These are phyloP conservation scores for Aspergillus sp. DNA, from an alignment of 2,329 filamentous ascomycete genomes.

Conservation along the genomic window DNA sequence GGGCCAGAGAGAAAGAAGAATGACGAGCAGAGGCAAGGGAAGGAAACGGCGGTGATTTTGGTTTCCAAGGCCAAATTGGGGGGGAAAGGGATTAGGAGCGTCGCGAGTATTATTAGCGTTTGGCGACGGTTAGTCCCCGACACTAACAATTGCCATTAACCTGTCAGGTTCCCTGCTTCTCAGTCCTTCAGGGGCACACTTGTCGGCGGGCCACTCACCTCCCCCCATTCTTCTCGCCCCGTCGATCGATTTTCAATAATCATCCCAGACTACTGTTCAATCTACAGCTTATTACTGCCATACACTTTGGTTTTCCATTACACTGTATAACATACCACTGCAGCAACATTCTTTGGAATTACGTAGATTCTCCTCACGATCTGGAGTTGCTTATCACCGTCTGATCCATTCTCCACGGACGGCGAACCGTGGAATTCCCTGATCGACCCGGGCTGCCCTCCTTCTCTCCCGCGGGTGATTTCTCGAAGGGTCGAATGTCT, in stretches of 20 bases:
- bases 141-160: background rate
- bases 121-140: slow-evolving; percentile 1
- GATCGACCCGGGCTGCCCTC: background rate
- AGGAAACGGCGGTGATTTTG: slow-evolving; percentile 10
- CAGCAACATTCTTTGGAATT: background rate
- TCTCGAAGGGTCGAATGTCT: background rate
- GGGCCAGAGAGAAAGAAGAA: background rate
- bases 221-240: slow-evolving; percentile 24
- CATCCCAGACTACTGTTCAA: background rate
- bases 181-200: slow-evolving; percentile 11
- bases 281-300: background rate
- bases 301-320: background rate
- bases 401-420: slow-evolving; percentile 5
- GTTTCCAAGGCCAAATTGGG: slow-evolving; percentile 6
- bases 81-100: slow-evolving; percentile 1
- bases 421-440: slow-evolving; percentile 7
- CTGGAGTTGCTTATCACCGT: background rate
- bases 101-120: slow-evolving; percentile 5
- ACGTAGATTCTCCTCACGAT: background rate
- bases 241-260: slow-evolving; percentile 31
- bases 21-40: background rate
- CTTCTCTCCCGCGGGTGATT: background rate
- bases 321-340: background rate
- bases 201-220: slow-evolving; percentile 3
- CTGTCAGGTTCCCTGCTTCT: slow-evolving; percentile 1